Percentiles rank a stretch among this genome's conserved stretches.
phyloP scores from a whole-genome alignment of 1,284 basidiomycete genomes.

The Fomitopsis palustris region DNA sequence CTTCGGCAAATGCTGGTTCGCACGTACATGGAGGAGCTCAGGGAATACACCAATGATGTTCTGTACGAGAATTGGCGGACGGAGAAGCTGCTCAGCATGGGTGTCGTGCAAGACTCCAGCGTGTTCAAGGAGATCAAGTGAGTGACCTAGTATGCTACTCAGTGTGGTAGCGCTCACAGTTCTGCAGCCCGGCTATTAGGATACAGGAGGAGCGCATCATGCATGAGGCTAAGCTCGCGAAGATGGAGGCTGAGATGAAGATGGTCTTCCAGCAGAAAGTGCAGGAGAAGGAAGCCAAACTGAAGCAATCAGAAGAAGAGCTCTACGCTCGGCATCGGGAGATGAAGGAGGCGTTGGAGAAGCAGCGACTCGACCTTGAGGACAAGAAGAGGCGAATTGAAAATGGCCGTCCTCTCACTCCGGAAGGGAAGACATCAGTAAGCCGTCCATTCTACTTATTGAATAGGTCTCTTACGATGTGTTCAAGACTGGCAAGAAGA shows the following conservation, averaged over 20 bases:
- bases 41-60: conserved; percentile 91
- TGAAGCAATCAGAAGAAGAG: conserved; percentile 98
- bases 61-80: conserved; percentile 97
- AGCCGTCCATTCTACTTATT: conserved; percentile 25
- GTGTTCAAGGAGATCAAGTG: conserved; percentile 99
- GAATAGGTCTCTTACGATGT: background rate
- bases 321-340: conserved; percentile 96
- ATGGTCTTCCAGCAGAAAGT: conserved; percentile 99
- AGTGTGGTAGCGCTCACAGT: conserved; percentile 9
- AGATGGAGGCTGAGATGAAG: conserved; percentile 99
- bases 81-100: conserved; percentile 92
- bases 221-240: conserved; percentile 93
- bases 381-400: conserved; percentile 98
- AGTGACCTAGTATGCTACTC: conserved; percentile 29
- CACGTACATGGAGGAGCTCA: conserved; percentile 97
- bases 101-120: conserved; percentile 91
- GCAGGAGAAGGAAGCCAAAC: conserved; percentile 95
- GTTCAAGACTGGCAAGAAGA: conserved; percentile 61
- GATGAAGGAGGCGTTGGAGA: conserved; percentile 98
- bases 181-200: conserved; percentile 82
- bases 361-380: conserved; percentile 92
- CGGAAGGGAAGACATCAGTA: conserved; percentile 78
- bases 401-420: conserved; percentile 90
- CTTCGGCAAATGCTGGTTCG: conserved; percentile 97
- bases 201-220: conserved; percentile 92